phyloP scores from a whole-genome alignment of 2,329 filamentous ascomycete genomes.

The Colletotrichum neosansevieriae region DNA sequence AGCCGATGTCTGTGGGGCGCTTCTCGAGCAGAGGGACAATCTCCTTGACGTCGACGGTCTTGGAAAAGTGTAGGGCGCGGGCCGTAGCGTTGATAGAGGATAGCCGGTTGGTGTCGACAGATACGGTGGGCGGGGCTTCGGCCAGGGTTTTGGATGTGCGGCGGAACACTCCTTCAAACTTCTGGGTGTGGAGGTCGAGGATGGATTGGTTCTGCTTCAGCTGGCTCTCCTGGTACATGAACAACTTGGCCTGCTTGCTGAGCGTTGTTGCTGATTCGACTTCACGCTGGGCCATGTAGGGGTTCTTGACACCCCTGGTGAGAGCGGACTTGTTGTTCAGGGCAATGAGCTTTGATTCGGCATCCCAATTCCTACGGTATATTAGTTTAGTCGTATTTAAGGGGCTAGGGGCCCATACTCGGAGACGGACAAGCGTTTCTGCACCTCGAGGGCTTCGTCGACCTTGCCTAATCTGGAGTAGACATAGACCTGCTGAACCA shows the following conservation, averaged over 20 bases:
- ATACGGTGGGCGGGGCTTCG: constrained; percentile 44
- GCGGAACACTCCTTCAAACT: constrained; percentile 71
- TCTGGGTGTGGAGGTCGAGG: constrained; percentile 74
- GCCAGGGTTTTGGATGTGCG: constrained; percentile 60
- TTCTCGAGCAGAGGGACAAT: constrained; percentile 78
- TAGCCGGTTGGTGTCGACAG: constrained; percentile 53
- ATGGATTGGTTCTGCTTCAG: constrained; percentile 73
- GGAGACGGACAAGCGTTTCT: constrained; percentile 69
- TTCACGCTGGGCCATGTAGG: constrained; percentile 74
- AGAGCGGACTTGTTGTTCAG: constrained; percentile 71
- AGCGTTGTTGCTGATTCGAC: constrained; percentile 66
- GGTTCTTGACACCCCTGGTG: constrained; percentile 64
- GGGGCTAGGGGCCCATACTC: constrained; percentile 61
- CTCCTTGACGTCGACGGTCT: constrained; percentile 76
- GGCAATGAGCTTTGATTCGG: constrained; percentile 74
- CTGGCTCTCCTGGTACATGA: constrained; percentile 71
- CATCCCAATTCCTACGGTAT: constrained; percentile 70
- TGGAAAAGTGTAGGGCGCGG: constrained; percentile 53
- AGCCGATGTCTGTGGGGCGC: constrained; percentile 82
- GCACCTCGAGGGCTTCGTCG: constrained; percentile 73
- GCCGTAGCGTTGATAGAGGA: constrained; percentile 77
- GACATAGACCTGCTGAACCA: constrained; percentile 81
- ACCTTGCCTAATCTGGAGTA: constrained; percentile 74
- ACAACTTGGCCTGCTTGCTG: constrained; percentile 72
- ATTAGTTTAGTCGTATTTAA: constrained; percentile 44